phyloP scores from a whole-genome alignment of 805 yeast genomes.

The Suhomyces xylopsoci region DNA sequence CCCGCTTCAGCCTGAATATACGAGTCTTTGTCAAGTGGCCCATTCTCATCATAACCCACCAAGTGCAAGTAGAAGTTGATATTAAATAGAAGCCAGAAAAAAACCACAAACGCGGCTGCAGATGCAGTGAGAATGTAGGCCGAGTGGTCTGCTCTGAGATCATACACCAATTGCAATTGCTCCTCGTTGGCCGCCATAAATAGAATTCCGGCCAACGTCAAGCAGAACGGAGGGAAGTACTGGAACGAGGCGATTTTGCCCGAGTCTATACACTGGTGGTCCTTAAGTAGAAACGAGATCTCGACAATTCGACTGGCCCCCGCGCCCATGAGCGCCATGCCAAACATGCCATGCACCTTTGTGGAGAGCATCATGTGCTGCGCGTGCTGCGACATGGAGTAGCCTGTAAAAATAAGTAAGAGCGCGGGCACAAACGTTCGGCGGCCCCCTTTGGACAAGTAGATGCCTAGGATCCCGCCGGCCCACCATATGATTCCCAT shows the following conservation, averaged over 20 bases:
- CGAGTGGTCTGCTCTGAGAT: conserved; percentile 79
- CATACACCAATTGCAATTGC: conserved; percentile 67
- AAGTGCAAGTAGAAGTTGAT: conserved; percentile 54
- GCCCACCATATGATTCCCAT: conserved; percentile 98
- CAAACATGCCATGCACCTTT: conserved; percentile 84
- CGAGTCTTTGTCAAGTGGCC: conserved; percentile 19
- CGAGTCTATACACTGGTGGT: conserved; percentile 39
- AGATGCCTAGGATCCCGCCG: conserved; percentile 85
- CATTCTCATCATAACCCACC: conserved; percentile 42
- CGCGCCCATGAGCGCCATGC: conserved; percentile 72
- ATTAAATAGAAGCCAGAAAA: conserved; percentile 61
- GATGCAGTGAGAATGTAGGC: conserved; percentile 71
- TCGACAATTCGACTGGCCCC: conserved; percentile 77
- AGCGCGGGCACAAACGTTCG: conserved; percentile 79
- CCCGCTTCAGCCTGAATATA: conserved; percentile 10
- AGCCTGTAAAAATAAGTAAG: conserved; percentile 83
- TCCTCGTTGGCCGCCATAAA: conserved; percentile 95
- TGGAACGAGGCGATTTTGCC: conserved; percentile 69
- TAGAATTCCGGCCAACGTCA: conserved; percentile 72
- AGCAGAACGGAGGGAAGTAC: conserved; percentile 78
- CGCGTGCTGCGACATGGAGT: conserved; percentile 88
- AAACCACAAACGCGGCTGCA: conserved; percentile 71
- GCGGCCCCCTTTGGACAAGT: conserved; percentile 55
- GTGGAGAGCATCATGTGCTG: conserved; percentile 78
- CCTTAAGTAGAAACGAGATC: conserved; percentile 71